A percentile compares a stretch with the other conserved stretches of the same genome.
These are phyloP conservation scores for Pleurotus djamor DNA, from an alignment of 768 basidiomycete genomes.

Conservation along the genomic window DNA sequence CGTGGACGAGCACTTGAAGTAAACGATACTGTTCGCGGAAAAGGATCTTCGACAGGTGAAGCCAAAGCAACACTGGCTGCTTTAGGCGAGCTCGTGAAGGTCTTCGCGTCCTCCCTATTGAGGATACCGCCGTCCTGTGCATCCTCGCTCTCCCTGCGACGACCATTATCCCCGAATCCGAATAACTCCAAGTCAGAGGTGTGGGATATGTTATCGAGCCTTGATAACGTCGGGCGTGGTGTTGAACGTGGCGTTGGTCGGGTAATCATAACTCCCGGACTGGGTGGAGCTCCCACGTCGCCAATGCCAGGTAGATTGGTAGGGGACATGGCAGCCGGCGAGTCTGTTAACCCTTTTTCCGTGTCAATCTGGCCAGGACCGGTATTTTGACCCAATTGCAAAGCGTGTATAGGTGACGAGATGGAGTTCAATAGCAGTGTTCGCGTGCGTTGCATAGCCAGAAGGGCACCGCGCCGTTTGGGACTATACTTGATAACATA, in stretches of 20 bases:
- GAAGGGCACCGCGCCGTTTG: conserved; percentile 12
- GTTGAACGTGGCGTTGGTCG: neutral
- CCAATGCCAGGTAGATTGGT: neutral
- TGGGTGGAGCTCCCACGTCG: neutral
- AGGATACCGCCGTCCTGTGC: conserved; percentile 11
- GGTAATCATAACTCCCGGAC: neutral
- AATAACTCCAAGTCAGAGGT: neutral
- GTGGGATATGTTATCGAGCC: neutral
- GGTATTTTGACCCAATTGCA: neutral
- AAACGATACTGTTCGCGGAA: neutral
- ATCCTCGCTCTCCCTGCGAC: neutral
- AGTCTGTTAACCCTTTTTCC: conserved; percentile 9
- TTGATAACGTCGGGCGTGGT: too few species aligned
- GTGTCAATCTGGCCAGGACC: conserved; percentile 7
- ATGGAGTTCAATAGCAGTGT: conserved; percentile 28
- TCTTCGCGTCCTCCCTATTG: conserved; percentile 17
- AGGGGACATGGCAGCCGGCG: neutral
- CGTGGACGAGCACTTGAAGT: conserved; percentile 8
- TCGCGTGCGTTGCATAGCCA: conserved; percentile 16
- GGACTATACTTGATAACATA: conserved; percentile 24
- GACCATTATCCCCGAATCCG: neutral
- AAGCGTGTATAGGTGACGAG: conserved; percentile 23
- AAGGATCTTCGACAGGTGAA: conserved; percentile 2
- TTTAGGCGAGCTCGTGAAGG: conserved; percentile 31
- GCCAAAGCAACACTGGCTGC: conserved; percentile 19